Evolutionary conservation across 768 basidiomycete genomes (phyloP), one percentile per base, ranked within the genome.

Genomic region (Mycena crocata): DNA sequence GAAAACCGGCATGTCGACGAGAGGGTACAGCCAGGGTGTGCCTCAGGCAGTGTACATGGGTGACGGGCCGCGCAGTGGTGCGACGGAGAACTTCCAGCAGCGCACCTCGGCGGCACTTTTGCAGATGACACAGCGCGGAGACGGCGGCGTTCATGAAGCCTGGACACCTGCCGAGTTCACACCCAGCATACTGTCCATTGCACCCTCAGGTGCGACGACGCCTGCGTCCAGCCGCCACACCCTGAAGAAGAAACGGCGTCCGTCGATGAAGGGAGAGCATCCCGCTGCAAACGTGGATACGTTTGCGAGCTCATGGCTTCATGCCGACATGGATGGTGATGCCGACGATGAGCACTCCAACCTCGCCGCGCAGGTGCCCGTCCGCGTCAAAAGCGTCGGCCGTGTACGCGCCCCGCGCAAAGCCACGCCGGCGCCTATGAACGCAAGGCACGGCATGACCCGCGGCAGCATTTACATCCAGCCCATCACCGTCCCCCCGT

Each of bases 261-360:
- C 64, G 48, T 54, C 61, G 32, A 6, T 35, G 55, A 65, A 65
- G 64, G 31, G 50, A 39, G 40, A 32, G 32, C 45, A 44, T 21
- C 30, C 39, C n/a, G 39, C 50, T 3, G 34, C 61, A 62, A 66
- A 61, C 57, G 64, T 45, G 31, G 57, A 70, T n/a, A 64, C 69
- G 51, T 37, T 66, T 23, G 69, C 69, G 55, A 70, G 65, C 64
- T 67, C 69, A 57, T 70, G 69, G 69, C 39, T 70, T 62, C 65
- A 70, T 39, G 57, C 48, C 2, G 62, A 64, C 35, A 21, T 55
- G 50, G 69, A 66, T 23, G 50, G 19, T 17, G 34, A 62, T 21
- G 59, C 58, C 12, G 61, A 62, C 45, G 59, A 57, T n/a, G 68
- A 62, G 56, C 30, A 30, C 60, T 23, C 37, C 54, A 26, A 30